phyloP scores from a whole-genome alignment of 2,329 filamentous ascomycete species.

The Trichoderma sp. region DNA sequence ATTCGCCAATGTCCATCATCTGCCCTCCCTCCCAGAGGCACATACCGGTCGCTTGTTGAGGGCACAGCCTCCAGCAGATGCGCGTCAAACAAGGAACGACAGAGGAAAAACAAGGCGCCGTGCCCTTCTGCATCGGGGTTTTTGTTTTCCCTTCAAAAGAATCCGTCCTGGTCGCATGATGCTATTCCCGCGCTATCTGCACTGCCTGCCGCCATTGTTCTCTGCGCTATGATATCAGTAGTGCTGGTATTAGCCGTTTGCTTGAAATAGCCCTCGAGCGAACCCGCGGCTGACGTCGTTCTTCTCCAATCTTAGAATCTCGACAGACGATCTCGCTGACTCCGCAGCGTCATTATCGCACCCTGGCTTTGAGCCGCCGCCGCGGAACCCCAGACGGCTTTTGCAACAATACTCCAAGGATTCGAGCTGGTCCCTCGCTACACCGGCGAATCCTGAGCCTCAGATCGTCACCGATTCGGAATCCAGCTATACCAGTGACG shows the following conservation, averaged over 20 bases:
- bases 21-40: neutral
- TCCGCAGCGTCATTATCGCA: constrained; percentile 32
- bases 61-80: constrained; percentile 26
- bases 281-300: constrained; percentile 26
- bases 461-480: constrained; percentile 28
- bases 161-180: constrained; percentile 17
- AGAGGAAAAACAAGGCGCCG: constrained; percentile 1
- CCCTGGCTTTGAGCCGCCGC: constrained; percentile 40
- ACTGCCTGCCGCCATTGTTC: constrained; percentile 22
- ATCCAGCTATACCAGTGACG: constrained; percentile 39
- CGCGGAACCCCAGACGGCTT: constrained; percentile 43
- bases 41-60: constrained; percentile 19
- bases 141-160: neutral
- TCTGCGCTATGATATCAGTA: neutral
- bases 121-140: constrained; percentile 8
- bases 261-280: constrained; percentile 17
- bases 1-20: neutral
- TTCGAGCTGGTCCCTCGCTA: constrained; percentile 46
- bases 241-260: constrained; percentile 4
- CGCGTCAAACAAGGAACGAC: constrained; percentile 15
- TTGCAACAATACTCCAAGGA: constrained; percentile 30
- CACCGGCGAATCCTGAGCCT: constrained; percentile 54
- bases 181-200: constrained; percentile 17
- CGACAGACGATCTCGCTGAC: constrained; percentile 1
- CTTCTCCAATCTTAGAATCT: constrained; percentile 9